These are phyloP conservation scores for Pichia cabralensis DNA, from an alignment of 805 yeast genomes.

Conservation along the genomic window DNA sequence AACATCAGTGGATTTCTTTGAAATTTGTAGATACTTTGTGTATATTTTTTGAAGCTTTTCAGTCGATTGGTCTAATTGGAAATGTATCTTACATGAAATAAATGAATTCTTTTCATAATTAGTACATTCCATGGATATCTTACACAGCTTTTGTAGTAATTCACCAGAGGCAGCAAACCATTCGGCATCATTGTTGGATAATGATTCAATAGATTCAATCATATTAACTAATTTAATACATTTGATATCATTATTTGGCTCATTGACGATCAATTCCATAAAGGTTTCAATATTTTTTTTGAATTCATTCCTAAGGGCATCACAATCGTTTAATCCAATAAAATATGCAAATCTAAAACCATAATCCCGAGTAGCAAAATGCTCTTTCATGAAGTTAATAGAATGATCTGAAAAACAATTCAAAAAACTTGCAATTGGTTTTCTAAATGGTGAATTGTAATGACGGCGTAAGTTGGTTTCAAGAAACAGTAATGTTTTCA, in stretches of 20 bases:
- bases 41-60: conserved; percentile 47
- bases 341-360: conserved; percentile 64
- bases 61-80: conserved; percentile 64
- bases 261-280: conserved; percentile 37
- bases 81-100: conserved; percentile 48
- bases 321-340: conserved; percentile 44
- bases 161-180: conserved; percentile 52
- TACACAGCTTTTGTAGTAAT: conserved; percentile 33
- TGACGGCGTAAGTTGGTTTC: conserved; percentile 81
- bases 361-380: conserved; percentile 51
- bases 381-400: conserved; percentile 55
- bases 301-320: conserved; percentile 45
- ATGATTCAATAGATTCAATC: conserved; percentile 51
- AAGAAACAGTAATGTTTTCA: conserved; percentile 62
- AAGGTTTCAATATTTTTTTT: conserved; percentile 41
- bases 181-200: conserved; percentile 31
- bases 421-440: conserved; percentile 80
- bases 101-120: conserved; percentile 32
- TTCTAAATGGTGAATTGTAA: conserved; percentile 79
- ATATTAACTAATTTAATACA: conserved; percentile 64
- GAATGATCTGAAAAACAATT: conserved; percentile 75
- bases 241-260: conserved; percentile 41
- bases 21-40: conserved; percentile 20
- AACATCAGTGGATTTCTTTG: conserved; percentile 7
- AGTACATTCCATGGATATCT: conserved; percentile 34